Evolutionary conservation across 129 eudicot species (phyloP).

Genomic region (carrot (Daucus carota)): DNA sequence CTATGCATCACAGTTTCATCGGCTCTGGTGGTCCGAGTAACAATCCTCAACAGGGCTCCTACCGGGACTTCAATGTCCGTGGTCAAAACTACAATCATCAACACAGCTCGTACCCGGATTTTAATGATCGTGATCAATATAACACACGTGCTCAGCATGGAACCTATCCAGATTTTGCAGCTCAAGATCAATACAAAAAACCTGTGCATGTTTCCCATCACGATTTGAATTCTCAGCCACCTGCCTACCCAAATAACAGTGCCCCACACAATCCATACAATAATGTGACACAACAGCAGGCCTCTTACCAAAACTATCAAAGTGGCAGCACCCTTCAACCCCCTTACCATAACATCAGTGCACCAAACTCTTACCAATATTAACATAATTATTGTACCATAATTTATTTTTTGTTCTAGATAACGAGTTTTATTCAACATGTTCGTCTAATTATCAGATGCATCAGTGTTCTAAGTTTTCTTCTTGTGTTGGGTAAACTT

Average conservation of each 20-base stretch:
- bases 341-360: constrained; percentile 20
- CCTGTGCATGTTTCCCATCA: background rate
- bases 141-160: constrained; percentile 15
- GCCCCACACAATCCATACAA: constrained; percentile 35
- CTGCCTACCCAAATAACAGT: constrained; percentile 27
- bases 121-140: constrained; percentile 22
- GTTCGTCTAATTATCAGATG: background rate
- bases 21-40: constrained; percentile 31
- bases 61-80: constrained; percentile 18
- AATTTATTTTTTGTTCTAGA: constrained; percentile 18
- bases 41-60: constrained; percentile 22
- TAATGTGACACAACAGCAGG: constrained; percentile 26
- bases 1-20: constrained; percentile 22
- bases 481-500: background rate
- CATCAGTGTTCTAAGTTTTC: background rate
- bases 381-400: constrained; percentile 35
- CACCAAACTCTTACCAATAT: constrained; percentile 45
- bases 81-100: constrained; percentile 27
- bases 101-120: background rate
- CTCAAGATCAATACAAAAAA: constrained; percentile 23
- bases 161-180: constrained; percentile 16
- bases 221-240: constrained; percentile 29
- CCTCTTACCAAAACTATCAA: constrained; percentile 25
- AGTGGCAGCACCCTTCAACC: constrained; percentile 20
- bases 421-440: constrained; percentile 12